Base-by-base conservation (phyloP, 177 flowering plant genomes). In the Vitis hybrid region DNA sequence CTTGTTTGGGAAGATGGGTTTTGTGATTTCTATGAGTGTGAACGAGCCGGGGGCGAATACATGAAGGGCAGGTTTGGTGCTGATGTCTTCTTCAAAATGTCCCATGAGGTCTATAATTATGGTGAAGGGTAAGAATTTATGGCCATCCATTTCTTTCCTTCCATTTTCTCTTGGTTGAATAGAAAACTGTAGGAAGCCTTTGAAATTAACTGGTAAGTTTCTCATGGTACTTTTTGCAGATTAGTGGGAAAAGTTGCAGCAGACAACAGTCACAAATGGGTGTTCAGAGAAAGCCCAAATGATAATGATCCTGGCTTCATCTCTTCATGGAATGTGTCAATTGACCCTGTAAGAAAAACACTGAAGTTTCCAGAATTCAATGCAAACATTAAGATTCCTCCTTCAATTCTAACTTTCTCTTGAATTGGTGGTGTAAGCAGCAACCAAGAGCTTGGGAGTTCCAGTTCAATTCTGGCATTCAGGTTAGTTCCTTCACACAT, bases 1-100 rank as follows among this genome's bases (percentile, higher is more conserved):
- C 88, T 91, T 60, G 93, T 89, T 27, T 91, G 94, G 93, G 97
- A 91, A 82, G 97, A 91, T 71, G 94, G 97, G 64, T 88, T 72
- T 58, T 90, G 93, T 71, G 90, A 91, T 78, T 86, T 91, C 71
- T 56, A 51, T 8, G 90, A 88, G 77, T 87, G 97, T 62, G 88
- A 86, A 60, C 70, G 78, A 58, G 84, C 79, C 0, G 86, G 84
- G 12, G 78, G 75, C 62, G 87, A 80, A 24, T 80, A 71, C 64
- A 18, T 69, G 2, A 78, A 78, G 52, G 86, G 84, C 15, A 85
- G 80, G 69, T 90, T 90, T 72, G 97, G 94, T 57, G 84, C 91
- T 62, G 91, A 86, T 64, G 72, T 91, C 19, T 91, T 88, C 86
- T 90, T 90, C 75, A 91, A 91, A 79, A 83, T 91, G 97, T 81